Evolutionary conservation across 2,329 filamentous ascomycete species (phyloP), one percentile per base, ranked within the genome.

Genomic region (Hymenoscyphus salicellus): DNA sequence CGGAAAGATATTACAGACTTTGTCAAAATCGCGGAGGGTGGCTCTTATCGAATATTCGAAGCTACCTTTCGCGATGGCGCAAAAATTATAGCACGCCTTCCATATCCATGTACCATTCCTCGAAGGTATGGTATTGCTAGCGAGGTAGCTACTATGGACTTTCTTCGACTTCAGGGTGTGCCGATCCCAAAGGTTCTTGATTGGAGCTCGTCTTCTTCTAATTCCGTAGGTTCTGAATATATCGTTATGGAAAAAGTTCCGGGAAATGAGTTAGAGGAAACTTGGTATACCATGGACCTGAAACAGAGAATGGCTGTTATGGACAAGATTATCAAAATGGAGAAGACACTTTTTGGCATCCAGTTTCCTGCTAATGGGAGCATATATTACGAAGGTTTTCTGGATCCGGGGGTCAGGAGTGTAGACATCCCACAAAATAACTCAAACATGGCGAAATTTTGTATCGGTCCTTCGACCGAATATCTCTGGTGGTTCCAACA

Each of bases 211-310:
- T 38, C 36, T 38, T 38, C 36, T 38, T 2, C 2, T 2, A 38
- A 38, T 14, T 16, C 36, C 11, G 36, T 38, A 4, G 36, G 36
- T 38, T 16, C 2, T 17, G 36, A 38, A 6, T 78, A 79, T 60
- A 78, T 79, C 20, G 77, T 79, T 46, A 78, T 77, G 73, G 77
- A 78, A 62, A 74, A 77, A 67, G 74, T 72, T 32, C 33, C 60
- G 55, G 76, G 77, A 14, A 67, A 75, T 62, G 70, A 70, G 32
- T 65, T 78, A 32, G 71, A 73, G n/a, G 52, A 76, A 55, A 66
- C 60, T 23, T 71, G 66, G 68, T 62, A 74, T 56, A 69, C 61
- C 57, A 70, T 70, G 68, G 64, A 62, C 55, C 61, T 68, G 26
- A 66, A 63, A 46, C 62, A 70, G 59, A 66, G 68, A 59, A 69